These are phyloP conservation scores for Xylaria digitata DNA, from an alignment of 2,329 filamentous ascomycete genomes.

Conservation along the genomic window DNA sequence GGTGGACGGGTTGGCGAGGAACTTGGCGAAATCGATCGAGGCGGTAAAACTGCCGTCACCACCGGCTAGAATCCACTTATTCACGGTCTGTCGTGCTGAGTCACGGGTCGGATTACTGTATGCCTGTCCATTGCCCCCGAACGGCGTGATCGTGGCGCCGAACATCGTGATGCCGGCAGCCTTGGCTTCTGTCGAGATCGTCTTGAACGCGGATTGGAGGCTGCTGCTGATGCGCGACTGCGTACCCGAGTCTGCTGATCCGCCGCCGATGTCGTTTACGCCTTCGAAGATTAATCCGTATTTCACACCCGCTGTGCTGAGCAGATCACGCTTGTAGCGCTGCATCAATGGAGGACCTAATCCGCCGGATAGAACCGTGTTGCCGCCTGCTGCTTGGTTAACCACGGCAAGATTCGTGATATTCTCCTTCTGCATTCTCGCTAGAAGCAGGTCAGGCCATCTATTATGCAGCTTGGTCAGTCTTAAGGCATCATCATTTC, in stretches of 20 bases:
- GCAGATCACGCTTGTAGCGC: constrained; percentile 72
- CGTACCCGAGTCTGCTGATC: constrained; percentile 55
- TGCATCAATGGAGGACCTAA: constrained; percentile 70
- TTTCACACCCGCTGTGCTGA: constrained; percentile 66
- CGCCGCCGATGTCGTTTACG: constrained; percentile 74
- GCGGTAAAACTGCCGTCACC: constrained; percentile 65
- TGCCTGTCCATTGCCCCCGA: constrained; percentile 61
- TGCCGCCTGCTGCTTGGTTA: constrained; percentile 77
- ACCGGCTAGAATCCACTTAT: constrained; percentile 68
- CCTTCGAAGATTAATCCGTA: constrained; percentile 76
- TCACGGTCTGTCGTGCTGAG: constrained; percentile 66
- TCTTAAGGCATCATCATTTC: constrained; percentile 8
- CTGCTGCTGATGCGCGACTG: constrained; percentile 62
- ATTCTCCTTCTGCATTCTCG: constrained; percentile 60
- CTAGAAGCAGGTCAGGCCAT: constrained; percentile 69
- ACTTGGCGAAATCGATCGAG: constrained; percentile 70
- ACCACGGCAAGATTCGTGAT: constrained; percentile 65
- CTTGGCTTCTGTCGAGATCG: constrained; percentile 67
- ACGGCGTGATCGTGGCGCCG: constrained; percentile 74
- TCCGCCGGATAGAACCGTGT: constrained; percentile 70
- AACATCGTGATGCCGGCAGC: constrained; percentile 66
- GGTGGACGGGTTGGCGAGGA: constrained; percentile 63
- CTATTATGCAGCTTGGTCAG: constrained; percentile 42
- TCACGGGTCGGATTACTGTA: constrained; percentile 68
- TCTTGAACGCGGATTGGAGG: constrained; percentile 67